Evolutionary conservation across 495 filamentous ascomycete genomes (phyloP), one percentile per base, ranked within the genome.

Genomic region (Chaetomium tenue): DNA sequence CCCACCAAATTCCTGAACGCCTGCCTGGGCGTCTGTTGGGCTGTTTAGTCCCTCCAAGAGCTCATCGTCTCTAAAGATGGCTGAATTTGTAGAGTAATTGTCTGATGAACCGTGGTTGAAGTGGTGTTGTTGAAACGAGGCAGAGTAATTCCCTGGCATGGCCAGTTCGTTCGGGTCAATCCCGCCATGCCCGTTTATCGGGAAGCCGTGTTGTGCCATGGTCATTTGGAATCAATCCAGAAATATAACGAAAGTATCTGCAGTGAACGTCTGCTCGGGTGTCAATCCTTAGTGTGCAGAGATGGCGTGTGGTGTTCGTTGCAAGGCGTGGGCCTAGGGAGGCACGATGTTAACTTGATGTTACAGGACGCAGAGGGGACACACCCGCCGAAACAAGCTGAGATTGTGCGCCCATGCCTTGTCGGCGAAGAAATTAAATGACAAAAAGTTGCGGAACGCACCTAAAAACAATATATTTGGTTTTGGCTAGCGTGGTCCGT

Each of bases 121-220:
- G 65, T 75, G 78, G 65, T 75, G 76, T 48, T 75, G 76, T 46
- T 76, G 76, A 67, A 74, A 82, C 6, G 71, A 72, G 0, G 71
- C 51, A 30, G 72, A 73, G 60, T 75, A 80, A 44, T 73, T 72
- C 30, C 74, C 78, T 37, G 75, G 76, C 86, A 93, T 91, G 59
- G 87, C 86, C 63, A 98, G 81, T 53, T 94, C 91, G 52, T 89
- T 93, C 3, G 94, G 94, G 70, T 97, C 91, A 65, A 97, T 87
- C 72, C 84, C 86, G 53, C 83, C 83, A 67, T 85, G 83, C 59
- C 81, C 80, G 55, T 85, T 85, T 72, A 91, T 92, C 56, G 86
- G 85, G 70, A 86, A 88, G 61, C 72, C 69, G 74, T 89, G 84
- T 65, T 92, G 89, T 63, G 80, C 76, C 79, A 82, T 81, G 50